Conservation (phyloP, 257 asterid species). For the Ballota nigra region DNA sequence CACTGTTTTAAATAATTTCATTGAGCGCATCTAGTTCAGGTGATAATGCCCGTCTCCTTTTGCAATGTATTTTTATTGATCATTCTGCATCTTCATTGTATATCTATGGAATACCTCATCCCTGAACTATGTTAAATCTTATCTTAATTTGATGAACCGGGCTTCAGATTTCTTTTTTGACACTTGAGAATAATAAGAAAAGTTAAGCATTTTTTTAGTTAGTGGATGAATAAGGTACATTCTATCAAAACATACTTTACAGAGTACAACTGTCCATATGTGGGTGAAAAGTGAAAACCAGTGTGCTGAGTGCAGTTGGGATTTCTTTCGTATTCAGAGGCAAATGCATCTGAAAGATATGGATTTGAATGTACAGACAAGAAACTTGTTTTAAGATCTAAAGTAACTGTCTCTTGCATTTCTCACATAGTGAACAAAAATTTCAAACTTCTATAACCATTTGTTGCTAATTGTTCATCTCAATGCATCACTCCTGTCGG, state of each 20-base stretch:
- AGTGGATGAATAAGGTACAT: background rate
- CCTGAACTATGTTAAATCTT: background rate
- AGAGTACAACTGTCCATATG: background rate
- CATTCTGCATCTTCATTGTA: background rate
- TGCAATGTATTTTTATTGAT: background rate
- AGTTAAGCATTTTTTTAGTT: background rate
- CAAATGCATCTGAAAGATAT: conserved; percentile 12
- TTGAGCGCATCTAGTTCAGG: background rate
- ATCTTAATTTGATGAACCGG: background rate
- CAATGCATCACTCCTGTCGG: background rate
- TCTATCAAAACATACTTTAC: background rate
- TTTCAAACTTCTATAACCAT: background rate
- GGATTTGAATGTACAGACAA: background rate
- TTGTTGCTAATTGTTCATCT: background rate
- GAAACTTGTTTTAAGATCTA: background rate
- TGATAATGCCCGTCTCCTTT: conserved; percentile 1
- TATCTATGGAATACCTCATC: background rate
- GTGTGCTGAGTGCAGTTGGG: background rate
- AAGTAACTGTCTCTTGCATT: background rate
- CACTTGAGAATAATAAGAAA: background rate
- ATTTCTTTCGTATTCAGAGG: background rate
- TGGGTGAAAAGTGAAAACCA: background rate
- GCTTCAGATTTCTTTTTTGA: background rate
- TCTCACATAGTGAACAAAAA: background rate
- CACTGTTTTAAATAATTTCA: background rate